These are phyloP conservation scores for Fusarium nematophilum DNA, from an alignment of 2,329 filamentous ascomycete species.

Conservation along the genomic window DNA sequence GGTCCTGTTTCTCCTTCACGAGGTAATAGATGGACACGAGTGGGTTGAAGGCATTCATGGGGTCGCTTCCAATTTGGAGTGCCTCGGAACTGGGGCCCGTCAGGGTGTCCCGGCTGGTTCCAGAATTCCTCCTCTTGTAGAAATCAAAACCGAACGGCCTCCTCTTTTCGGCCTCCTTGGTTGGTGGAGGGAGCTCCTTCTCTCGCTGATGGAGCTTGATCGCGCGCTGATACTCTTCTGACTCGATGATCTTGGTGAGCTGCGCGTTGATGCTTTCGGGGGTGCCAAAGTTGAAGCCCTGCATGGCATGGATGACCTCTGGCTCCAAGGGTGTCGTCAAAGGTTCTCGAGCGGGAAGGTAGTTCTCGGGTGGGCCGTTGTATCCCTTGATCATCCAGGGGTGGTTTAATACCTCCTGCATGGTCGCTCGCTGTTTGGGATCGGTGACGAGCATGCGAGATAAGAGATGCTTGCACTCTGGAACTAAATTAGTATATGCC, in stretches of 20 bases:
- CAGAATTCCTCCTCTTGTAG: slow-evolving; percentile 93
- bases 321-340: slow-evolving; percentile 85
- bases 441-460: slow-evolving; percentile 97
- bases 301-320: slow-evolving; percentile 91
- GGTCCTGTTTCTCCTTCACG: slow-evolving; percentile 92
- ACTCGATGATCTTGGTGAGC: slow-evolving; percentile 87
- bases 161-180: slow-evolving; percentile 80
- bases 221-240: slow-evolving; percentile 91
- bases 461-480: slow-evolving; percentile 94
- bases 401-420: slow-evolving; percentile 93
- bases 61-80: slow-evolving; percentile 83
- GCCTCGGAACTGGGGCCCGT: slow-evolving; percentile 86
- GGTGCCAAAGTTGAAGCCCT: slow-evolving; percentile 95
- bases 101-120: slow-evolving; percentile 88
- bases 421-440: slow-evolving; percentile 83
- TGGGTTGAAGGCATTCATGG: slow-evolving; percentile 92
- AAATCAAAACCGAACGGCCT: slow-evolving; percentile 93
- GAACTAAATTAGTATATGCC: slow-evolving; percentile 49
- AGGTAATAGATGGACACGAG: slow-evolving; percentile 95
- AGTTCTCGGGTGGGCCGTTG: slow-evolving; percentile 87
- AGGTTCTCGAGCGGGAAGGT: slow-evolving; percentile 84
- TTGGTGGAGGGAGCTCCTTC: slow-evolving; percentile 68
- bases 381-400: slow-evolving; percentile 97
- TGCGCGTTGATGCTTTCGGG: slow-evolving; percentile 85
- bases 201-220: slow-evolving; percentile 77